Base-by-base conservation (phyloP, 1,284 basidiomycete species). In the Boletus coffeatus region DNA sequence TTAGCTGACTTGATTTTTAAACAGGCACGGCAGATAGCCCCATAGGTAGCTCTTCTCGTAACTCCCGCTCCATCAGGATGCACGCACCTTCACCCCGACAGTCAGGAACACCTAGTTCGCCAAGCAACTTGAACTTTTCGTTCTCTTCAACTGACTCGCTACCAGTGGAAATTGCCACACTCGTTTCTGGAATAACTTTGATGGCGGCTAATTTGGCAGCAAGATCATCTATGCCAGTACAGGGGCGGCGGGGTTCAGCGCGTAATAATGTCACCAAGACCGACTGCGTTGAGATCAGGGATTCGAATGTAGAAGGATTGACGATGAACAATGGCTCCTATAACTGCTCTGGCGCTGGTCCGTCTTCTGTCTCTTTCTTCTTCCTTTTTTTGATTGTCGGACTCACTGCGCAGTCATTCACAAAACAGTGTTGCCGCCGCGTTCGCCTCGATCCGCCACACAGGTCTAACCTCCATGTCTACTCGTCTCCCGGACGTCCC, bases 291-390 rank as follows among this genome's bases (percentile, higher is more conserved):
- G 59, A 64, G 1, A 18, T 67, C 11, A 41, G 0, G 0, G 7
- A 2, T 21, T 64, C 70, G 7, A 60, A 3, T 5, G 62, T 48
- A 7, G 57, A 61, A 0, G 70, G 70, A 41, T 0, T 64, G 5
- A 70, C 67, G 3, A 1, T 71, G 37, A 67, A 70, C 37, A 64
- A 61, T 48, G 61, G 61, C 18, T 61, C 61, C 39, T 5, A 7
- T 25, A 34, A 64, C 0, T 59, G 61, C 8, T 25, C 60, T 13
- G 70, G 68, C 25, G 58, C 65, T 41, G 65, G 68, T 71, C 11
- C 52, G 67, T 62, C 32, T 55, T 16, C 18, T 11, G 5, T n/a
- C 25, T 1, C 34, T 25, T 32, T 32, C 5, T 2, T 29, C 9
- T 14, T n/a, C 14, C 1, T 37, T n/a, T 36, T 37, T 37, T 60